Base-by-base conservation (phyloP, 2,329 filamentous ascomycete genomes). In the Ophiostoma ulmi region DNA sequence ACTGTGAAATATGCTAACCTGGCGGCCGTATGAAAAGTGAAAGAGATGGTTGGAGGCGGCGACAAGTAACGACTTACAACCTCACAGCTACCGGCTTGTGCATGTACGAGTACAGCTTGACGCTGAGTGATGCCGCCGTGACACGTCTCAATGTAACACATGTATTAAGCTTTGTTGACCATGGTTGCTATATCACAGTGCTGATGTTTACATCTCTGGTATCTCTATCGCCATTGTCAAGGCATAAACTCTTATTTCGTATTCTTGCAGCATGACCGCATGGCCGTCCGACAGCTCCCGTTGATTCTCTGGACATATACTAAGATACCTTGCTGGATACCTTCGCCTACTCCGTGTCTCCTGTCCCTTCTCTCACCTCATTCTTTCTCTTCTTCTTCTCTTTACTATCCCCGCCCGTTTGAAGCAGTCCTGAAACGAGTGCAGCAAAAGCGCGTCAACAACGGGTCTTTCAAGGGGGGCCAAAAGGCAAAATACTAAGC, bases 391-490 rank as follows among this genome's bases (percentile, higher is more conserved):
- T 14, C 11, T 17, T 14, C 5, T 20, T 31, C 5, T 20, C 20
- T 48, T 17, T 48, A 14, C 11, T 13, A 48, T n/a, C 39, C 66
- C 31, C 22, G 65, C 73, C 73, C 72, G 65, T 75, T 74, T 82
- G 80, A 81, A 79, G 80, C 80, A 81, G 75, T 77, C 75, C 78
- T 81, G 80, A 81, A 82, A 82, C 80, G 63, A 39, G 35, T 65
- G 63, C 71, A 68, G 35, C 48, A 61, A 36, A 39, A 67, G 36
- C 35, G 35, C 63, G 63, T 39, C 35, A 22, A 7, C 63, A 22
- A 63, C 13, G 14, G 26, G 58, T 63, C 26, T 36, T 35, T 35
- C 36, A 64, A 17, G 52, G 52, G 26, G 48, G 39, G n/a, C n/a
- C 39, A 52, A 13, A 20, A 52, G 1, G 44, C 17, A 58, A 26